phyloP scores from a whole-genome alignment of 208 protist species.

The Wallacemonas collosoma region DNA sequence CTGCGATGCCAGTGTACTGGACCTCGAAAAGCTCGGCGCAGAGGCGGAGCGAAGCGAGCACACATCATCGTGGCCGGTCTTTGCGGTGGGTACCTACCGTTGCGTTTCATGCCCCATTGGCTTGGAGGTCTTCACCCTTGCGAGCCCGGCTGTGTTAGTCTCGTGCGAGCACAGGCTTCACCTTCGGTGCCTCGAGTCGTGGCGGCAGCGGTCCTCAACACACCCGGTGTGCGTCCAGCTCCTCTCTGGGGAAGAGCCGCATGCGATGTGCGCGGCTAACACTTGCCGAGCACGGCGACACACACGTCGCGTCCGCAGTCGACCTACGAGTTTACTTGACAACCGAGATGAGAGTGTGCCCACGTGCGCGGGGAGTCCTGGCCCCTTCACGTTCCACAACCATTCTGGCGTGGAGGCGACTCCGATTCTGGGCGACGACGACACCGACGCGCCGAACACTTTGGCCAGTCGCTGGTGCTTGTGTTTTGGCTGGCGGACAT shows the following conservation, averaged over 20 bases:
- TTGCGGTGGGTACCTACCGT: slow-evolving; percentile 71
- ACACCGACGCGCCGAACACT: too few relatives aligned
- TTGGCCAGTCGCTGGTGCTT: too few relatives aligned
- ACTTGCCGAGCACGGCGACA: slow-evolving; percentile 17
- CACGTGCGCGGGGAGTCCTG: too few relatives aligned
- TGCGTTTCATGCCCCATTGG: slow-evolving; percentile 78
- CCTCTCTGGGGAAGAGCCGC: slow-evolving; percentile 42
- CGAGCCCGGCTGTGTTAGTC: slow-evolving; percentile 82
- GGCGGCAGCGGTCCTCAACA: slow-evolving; percentile 63
- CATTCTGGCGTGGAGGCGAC: too few relatives aligned
- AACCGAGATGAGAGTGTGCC: too few relatives aligned
- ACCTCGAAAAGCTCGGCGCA: background rate
- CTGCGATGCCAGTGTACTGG: background rate
- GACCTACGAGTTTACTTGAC: too few relatives aligned
- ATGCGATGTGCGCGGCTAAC: slow-evolving; percentile 49
- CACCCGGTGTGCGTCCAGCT: slow-evolving; percentile 66
- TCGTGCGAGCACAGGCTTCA: slow-evolving; percentile 81
- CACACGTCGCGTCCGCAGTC: background rate
- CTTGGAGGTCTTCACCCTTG: slow-evolving; percentile 74
- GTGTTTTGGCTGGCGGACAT: too few relatives aligned
- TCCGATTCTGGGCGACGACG: too few relatives aligned
- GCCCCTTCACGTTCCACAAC: too few relatives aligned
- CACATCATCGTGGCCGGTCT: slow-evolving; percentile 38
- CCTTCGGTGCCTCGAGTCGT: slow-evolving; percentile 80
- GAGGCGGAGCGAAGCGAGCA: background rate